Conservation (phyloP, 2,329 filamentous ascomycete genomes). For the Hypoxylon sp. region DNA sequence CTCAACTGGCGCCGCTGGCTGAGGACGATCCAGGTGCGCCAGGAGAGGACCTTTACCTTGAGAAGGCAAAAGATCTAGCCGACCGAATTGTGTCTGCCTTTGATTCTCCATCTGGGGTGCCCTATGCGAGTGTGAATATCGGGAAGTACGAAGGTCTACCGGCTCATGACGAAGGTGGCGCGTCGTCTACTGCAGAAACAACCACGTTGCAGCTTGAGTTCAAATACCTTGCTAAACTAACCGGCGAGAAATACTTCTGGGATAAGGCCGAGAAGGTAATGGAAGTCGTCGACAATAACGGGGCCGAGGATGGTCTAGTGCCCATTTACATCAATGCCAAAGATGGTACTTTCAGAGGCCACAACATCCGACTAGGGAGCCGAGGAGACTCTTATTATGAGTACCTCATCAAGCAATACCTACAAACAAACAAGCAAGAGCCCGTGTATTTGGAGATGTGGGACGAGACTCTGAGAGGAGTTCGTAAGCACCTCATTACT, state of each 20-base stretch:
- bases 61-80: constrained; percentile 94
- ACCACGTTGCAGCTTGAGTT: constrained; percentile 95
- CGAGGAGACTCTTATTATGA: constrained; percentile 98
- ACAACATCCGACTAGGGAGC: constrained; percentile 92
- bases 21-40: constrained; percentile 80
- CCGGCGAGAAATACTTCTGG: constrained; percentile 94
- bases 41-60: constrained; percentile 93
- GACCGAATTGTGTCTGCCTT: constrained; percentile 90
- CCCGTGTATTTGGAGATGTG: constrained; percentile 92
- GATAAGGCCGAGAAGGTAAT: constrained; percentile 92
- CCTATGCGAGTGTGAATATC: constrained; percentile 91
- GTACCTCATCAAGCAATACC: constrained; percentile 98
- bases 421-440: constrained; percentile 92
- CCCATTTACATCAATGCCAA: constrained; percentile 92
- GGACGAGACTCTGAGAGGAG: constrained; percentile 85
- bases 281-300: constrained; percentile 88
- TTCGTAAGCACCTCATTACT: constrained; percentile 92
- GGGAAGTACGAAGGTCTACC: constrained; percentile 81
- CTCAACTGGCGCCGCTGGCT: constrained; percentile 80
- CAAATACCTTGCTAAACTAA: constrained; percentile 96
- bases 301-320: constrained; percentile 83
- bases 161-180: constrained; percentile 87
- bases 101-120: constrained; percentile 87
- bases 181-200: constrained; percentile 94
- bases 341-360: constrained; percentile 82